Evolutionary conservation across 192 early-diverging fungal genomes (phyloP), one percentile per base, ranked within the genome.

Genomic region (Chytriomyces sp.): DNA sequence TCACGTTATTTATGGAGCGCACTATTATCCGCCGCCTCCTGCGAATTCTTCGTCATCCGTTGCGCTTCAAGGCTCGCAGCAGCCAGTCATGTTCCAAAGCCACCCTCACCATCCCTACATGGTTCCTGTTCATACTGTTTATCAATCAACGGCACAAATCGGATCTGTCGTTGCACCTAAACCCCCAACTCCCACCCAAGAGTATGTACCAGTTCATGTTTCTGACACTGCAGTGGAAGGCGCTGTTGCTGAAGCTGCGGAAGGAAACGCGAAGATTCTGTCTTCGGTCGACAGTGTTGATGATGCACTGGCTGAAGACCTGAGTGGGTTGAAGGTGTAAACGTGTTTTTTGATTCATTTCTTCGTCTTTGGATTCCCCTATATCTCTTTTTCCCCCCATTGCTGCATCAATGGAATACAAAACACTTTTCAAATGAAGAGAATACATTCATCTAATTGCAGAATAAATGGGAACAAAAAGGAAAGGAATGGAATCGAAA

Each of bases 11-110:
- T 39, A 68, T 34, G 65, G 65, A 10, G 52, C 65, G 5, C 39
- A 68, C 28, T 68, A 68, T 28, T 68, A 68, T 37, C 65, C 65
- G 5, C 17, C 44, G 8, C 65, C 65, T 39, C 52, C 49, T 10
- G 17, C 52, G 31, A 7, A 52, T 12, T 14, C 63, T 65, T 26
- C 39, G n/a, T 22, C 10, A 10, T 40, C 22, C 33, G 10, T n/a
- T 53, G 25, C n/a, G n/a, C n/a, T n/a, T n/a, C n/a, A n/a, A n/a
- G 8, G 32, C 10, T 7, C 26, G 12, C 28, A 10, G 17, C 65
- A 52, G 31, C 22, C 49, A 1, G n/a, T 68, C 12, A 68, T 68
- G 54, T 68, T 49, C 44, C 44, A 52, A 38, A 17, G 14, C 8
- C 32, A 34, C 30, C 37, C 52, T 12, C 33, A 56, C 44, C 52